Percentiles rank a stretch among this genome's conserved stretches.
Conservation (phyloP, 371 early-diverging fungal genomes). For the Mucor mucedo region DNA sequence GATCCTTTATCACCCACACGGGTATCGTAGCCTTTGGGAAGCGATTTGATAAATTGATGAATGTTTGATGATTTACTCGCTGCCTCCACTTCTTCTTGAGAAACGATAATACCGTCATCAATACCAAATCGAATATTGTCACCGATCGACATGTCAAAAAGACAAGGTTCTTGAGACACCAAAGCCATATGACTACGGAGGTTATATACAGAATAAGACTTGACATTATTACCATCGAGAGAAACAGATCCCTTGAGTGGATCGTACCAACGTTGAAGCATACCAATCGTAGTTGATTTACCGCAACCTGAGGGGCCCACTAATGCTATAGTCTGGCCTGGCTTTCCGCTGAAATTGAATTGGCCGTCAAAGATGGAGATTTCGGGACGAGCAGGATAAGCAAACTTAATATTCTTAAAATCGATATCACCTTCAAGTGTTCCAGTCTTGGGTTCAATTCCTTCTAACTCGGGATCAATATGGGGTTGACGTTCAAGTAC, state of each 20-base stretch:
- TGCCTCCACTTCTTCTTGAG: slow-evolving; percentile 62
- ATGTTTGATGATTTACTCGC: slow-evolving; percentile 77
- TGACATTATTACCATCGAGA: slow-evolving; percentile 72
- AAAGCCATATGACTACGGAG: slow-evolving; percentile 77
- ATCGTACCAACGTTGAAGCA: slow-evolving; percentile 91
- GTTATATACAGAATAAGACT: slow-evolving; percentile 61
- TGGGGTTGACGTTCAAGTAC: slow-evolving; percentile 71
- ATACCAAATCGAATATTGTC: slow-evolving; percentile 81
- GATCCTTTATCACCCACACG: slow-evolving; percentile 78
- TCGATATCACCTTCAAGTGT: slow-evolving; percentile 57
- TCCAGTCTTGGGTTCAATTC: slow-evolving; percentile 45
- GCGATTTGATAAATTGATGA: slow-evolving; percentile 71
- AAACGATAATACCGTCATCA: slow-evolving; percentile 41
- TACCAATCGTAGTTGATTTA: slow-evolving; percentile 81
- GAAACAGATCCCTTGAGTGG: slow-evolving; percentile 59
- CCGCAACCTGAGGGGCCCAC: slow-evolving; percentile 91
- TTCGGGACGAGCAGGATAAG: slow-evolving; percentile 83
- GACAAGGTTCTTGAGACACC: slow-evolving; percentile 87
- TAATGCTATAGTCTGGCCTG: slow-evolving; percentile 84
- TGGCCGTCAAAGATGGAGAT: slow-evolving; percentile 75
- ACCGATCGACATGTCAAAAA: slow-evolving; percentile 78
- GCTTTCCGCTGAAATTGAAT: slow-evolving; percentile 71
- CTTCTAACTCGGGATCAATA: slow-evolving; percentile 75
- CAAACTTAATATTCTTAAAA: slow-evolving; percentile 69
- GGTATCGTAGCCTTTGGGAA: slow-evolving; percentile 81